Evolutionary conservation across 495 filamentous ascomycete genomes (phyloP).

Genomic region (Amphirosellinia nigrospora): DNA sequence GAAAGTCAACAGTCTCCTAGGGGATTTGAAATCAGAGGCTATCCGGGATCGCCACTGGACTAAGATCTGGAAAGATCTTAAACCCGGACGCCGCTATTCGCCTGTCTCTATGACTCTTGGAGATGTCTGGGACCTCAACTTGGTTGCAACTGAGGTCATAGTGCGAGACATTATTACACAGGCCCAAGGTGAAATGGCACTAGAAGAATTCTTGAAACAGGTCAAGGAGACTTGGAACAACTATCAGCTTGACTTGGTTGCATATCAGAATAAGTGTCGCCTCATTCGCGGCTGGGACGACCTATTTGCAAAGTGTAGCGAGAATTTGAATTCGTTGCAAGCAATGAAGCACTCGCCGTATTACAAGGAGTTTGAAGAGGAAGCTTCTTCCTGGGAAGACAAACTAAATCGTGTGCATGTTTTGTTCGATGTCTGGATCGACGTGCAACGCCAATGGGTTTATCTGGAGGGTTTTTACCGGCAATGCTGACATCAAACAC

Average conservation of each 20-base stretch:
- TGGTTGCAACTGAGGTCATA: conserved; percentile 80
- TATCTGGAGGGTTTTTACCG: conserved; percentile 99
- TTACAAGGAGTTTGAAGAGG: conserved; percentile 98
- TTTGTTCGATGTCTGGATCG: conserved; percentile 98
- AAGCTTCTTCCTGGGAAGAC: conserved; percentile 95
- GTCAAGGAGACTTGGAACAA: conserved; percentile 96
- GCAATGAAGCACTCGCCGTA: conserved; percentile 99
- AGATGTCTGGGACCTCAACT: conserved; percentile 96
- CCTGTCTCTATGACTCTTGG: conserved; percentile 92
- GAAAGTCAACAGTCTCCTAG: conserved; percentile 85
- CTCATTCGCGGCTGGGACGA: conserved; percentile 98
- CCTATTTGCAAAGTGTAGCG: conserved; percentile 96
- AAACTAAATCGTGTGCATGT: conserved; percentile 97
- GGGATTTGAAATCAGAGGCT: conserved; percentile 95
- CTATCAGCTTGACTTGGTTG: conserved; percentile 91
- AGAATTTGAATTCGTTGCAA: conserved; percentile 95
- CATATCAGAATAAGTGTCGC: conserved; percentile 96
- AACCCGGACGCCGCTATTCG: conserved; percentile 88
- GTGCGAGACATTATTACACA: conserved; percentile 93
- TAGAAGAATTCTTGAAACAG: conserved; percentile 97
- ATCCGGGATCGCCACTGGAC: conserved; percentile 96
- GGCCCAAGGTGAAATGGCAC: conserved; percentile 96
- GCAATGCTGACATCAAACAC: conserved; percentile 98
- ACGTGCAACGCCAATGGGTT: conserved; percentile 99
- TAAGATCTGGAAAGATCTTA: conserved; percentile 94